Conservation (phyloP, 306 rosid genomes). For the Lathyrus oleraceus region DNA sequence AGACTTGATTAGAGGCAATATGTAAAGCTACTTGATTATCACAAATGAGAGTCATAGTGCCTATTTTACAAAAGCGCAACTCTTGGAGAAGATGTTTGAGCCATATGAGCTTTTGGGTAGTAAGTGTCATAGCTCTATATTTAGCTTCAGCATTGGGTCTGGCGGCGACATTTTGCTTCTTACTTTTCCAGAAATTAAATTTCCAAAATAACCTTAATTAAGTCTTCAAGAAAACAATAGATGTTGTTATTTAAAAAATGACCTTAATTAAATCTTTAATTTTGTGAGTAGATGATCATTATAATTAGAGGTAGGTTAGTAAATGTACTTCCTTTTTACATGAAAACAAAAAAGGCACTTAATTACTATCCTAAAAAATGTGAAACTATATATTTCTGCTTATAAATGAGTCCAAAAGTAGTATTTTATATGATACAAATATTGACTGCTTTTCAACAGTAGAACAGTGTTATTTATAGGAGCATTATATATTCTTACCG, state of each 20-base stretch:
- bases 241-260: neutral
- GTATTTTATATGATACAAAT: neutral
- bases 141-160: too few species aligned
- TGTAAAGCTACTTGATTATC: too few species aligned
- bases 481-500: constrained; percentile 55
- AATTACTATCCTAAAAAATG: neutral
- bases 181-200: too few species aligned
- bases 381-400: neutral
- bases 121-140: too few species aligned
- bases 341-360: neutral
- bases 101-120: too few species aligned
- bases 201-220: too few species aligned
- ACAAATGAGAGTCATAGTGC: too few species aligned
- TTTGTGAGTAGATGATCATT: neutral
- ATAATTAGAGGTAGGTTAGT: neutral
- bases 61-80: too few species aligned
- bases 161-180: too few species aligned
- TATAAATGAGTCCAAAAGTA: neutral
- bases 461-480: neutral
- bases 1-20: too few species aligned
- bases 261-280: neutral
- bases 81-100: too few species aligned
- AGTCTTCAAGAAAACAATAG: too few species aligned
- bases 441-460: constrained; percentile 15
- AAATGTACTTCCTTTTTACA: neutral